phyloP scores from a whole-genome alignment of 331 rosid genomes.

The Dryas integrifolia region DNA sequence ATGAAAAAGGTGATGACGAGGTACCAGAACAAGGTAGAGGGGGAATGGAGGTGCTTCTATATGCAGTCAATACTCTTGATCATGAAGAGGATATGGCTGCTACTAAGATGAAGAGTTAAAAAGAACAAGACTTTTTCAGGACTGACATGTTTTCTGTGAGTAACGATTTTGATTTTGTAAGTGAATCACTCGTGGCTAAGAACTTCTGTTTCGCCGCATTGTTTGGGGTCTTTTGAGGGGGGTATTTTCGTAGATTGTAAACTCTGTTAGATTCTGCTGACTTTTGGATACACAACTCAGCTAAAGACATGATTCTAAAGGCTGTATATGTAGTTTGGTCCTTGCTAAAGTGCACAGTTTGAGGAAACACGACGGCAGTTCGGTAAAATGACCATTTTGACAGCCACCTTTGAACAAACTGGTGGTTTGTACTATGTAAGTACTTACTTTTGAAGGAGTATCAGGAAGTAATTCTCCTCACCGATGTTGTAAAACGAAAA shows the following conservation, averaged over 20 bases:
- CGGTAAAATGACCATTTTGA: slow-evolving; percentile 29
- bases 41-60: slow-evolving; percentile 92
- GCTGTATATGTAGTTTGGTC: slow-evolving; percentile 34
- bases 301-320: slow-evolving; percentile 41
- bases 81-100: slow-evolving; percentile 48
- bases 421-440: slow-evolving; percentile 19
- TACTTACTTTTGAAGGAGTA: slow-evolving; percentile 9
- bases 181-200: slow-evolving; percentile 27
- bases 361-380: slow-evolving; percentile 29
- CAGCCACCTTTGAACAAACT: slow-evolving; percentile 34
- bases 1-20: slow-evolving; percentile 36
- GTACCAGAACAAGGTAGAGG: slow-evolving; percentile 50
- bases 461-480: not conserved
- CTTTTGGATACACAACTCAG: slow-evolving; percentile 39
- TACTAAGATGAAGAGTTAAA: slow-evolving; percentile 33
- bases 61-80: slow-evolving; percentile 50
- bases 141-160: slow-evolving; percentile 12
- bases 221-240: slow-evolving; percentile 12
- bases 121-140: slow-evolving; percentile 18
- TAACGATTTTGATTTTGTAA: slow-evolving; percentile 31
- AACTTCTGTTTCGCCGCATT: slow-evolving; percentile 33
- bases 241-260: slow-evolving; percentile 54
- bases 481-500: not conserved
- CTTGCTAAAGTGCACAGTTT: slow-evolving; percentile 30
- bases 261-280: slow-evolving; percentile 45